Base-by-base conservation (phyloP, 805 yeast genomes). In the Tetrapisispora arboricola region DNA sequence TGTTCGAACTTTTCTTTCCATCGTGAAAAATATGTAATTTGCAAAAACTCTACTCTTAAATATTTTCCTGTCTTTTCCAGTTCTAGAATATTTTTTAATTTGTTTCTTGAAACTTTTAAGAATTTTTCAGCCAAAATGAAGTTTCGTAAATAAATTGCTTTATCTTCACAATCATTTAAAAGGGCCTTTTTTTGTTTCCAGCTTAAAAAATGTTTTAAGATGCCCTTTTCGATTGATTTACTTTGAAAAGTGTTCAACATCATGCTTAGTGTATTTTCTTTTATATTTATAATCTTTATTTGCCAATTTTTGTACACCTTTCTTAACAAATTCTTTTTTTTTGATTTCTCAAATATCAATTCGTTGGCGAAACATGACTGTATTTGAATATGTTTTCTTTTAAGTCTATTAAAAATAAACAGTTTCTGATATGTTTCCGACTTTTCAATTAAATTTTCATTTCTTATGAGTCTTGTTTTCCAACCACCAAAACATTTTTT, bases 21-120 rank as follows among this genome's bases (percentile, higher is more conserved):
- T 17, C 52, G 45, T 28, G 50, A 48, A 31, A 63, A 53, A 1
- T 53, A 53, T 2, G 50, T 49, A 1, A 55, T 47, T 2, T 50
- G 16, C 13, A 57, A 24, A 22, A 58, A 54, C 28, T 52, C 37
- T 9, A 46, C 41, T 31, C 59, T 51, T 16, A 63, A 35, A 12
- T 43, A 49, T 32, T n/a, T 9, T 5, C 22, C 32, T 2, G 28
- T n/a, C 10, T 28, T 17, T 4, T 11, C 6, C 10, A 36, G 20
- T 13, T 27, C 22, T 19, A 19, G 12, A 26, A 11, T 12, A 20
- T 28, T 19, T 13, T 6, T 13, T 6, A 36, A 13, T 27, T 26
- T 26, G 6, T 28, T 11, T 9, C 13, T 27, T 2, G 30, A 6
- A 3, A 15, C 10, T 11, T 24, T 29, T 16, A 37, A 5, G 2